Evolutionary conservation across 1,284 basidiomycete species (phyloP).

Genomic region (Heterobasidion annosum): DNA sequence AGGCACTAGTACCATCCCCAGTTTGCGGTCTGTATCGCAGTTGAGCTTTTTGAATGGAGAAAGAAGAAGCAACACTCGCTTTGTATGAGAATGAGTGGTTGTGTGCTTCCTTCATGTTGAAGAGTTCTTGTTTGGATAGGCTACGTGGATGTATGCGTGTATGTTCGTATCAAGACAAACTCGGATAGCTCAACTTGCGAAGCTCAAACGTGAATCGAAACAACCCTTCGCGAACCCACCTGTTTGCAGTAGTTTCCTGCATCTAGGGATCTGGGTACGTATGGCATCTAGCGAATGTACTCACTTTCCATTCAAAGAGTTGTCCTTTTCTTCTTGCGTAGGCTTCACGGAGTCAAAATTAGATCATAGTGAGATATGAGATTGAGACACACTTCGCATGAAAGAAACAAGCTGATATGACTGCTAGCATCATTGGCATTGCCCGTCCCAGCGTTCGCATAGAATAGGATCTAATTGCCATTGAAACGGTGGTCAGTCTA

Average conservation of each 20-base stretch:
- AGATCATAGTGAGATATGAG: background rate
- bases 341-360: slow-evolving; percentile 37
- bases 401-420: slow-evolving; percentile 69
- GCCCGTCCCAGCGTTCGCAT: slow-evolving; percentile 66
- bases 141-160: slow-evolving; percentile 20
- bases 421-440: slow-evolving; percentile 32
- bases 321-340: slow-evolving; percentile 67
- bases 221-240: slow-evolving; percentile 77
- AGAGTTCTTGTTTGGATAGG: slow-evolving; percentile 39
- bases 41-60: slow-evolving; percentile 9
- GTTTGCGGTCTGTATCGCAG: slow-evolving; percentile 55
- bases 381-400: slow-evolving; percentile 56
- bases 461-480: slow-evolving; percentile 58
- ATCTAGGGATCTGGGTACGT: background rate
- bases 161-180: background rate
- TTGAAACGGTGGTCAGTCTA: background rate
- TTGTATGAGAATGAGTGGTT: slow-evolving; percentile 81
- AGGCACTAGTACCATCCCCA: slow-evolving; percentile 62
- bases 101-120: slow-evolving; percentile 69
- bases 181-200: slow-evolving; percentile 37
- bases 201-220: slow-evolving; percentile 84
- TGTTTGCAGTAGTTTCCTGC: slow-evolving; percentile 15
- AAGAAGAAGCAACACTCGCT: slow-evolving; percentile 24
- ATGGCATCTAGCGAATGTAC: slow-evolving; percentile 11
- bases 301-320: slow-evolving; percentile 51